These are phyloP conservation scores for Piromyces finnis DNA, from an alignment of 192 early-diverging fungal species.

Conservation along the genomic window DNA sequence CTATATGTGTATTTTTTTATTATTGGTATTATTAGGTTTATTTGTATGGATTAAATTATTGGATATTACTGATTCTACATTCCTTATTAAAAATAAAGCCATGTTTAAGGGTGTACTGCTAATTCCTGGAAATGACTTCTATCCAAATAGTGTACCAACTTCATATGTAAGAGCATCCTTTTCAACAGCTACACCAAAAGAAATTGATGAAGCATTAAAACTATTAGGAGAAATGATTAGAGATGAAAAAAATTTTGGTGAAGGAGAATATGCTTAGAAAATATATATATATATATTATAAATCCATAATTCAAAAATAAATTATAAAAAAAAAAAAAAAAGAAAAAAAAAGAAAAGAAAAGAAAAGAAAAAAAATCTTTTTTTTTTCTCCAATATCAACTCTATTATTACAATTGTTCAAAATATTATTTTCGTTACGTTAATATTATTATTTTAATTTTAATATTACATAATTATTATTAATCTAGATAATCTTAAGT, in stretches of 20 bases:
- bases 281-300: too few relatives aligned
- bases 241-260: not conserved
- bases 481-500: too few relatives aligned
- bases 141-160: not conserved
- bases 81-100: not conserved
- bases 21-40: not conserved
- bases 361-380: too few relatives aligned
- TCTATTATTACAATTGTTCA: too few relatives aligned
- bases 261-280: not conserved
- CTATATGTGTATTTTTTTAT: too few relatives aligned
- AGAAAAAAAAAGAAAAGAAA: too few relatives aligned
- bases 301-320: too few relatives aligned
- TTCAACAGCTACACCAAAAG: not conserved
- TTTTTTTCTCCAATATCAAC: too few relatives aligned
- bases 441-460: too few relatives aligned
- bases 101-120: not conserved
- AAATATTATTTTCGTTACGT: too few relatives aligned
- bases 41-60: not conserved
- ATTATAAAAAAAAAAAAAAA: too few relatives aligned
- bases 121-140: not conserved
- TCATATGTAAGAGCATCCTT: not conserved
- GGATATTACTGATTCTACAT: not conserved
- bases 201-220: not conserved
- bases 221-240: conserved; percentile 13
- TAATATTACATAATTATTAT: too few relatives aligned